phyloP scores from a whole-genome alignment of 768 basidiomycete species.

The Gelatoporia subvermispora region DNA sequence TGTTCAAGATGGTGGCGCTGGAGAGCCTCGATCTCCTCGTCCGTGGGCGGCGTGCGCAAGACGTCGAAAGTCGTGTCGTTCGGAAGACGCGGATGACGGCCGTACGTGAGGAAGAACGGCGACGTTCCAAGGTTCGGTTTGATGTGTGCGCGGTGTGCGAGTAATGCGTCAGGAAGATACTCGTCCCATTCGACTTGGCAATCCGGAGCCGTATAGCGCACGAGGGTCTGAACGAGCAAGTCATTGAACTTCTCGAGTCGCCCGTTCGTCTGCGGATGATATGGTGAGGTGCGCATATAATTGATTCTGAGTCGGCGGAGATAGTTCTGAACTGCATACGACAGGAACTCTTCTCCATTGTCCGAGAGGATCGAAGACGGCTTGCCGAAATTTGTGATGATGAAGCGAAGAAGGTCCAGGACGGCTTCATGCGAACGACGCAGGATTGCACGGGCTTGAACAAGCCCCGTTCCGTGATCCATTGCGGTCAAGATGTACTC shows the following conservation, averaged over 20 bases:
- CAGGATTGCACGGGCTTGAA: slow-evolving; percentile 5
- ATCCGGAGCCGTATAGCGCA: slow-evolving; percentile 5
- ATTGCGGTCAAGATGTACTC: slow-evolving; percentile 16
- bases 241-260: slow-evolving; percentile 3
- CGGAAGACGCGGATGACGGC: slow-evolving; percentile 13
- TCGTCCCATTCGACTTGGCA: slow-evolving; percentile 11
- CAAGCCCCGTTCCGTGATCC: slow-evolving; percentile 9
- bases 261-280: slow-evolving; percentile 6
- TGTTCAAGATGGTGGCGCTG: slow-evolving; percentile 13
- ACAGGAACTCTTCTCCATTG: slow-evolving; percentile 20
- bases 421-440: slow-evolving; percentile 2
- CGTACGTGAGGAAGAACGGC: slow-evolving; percentile 13
- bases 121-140: slow-evolving; percentile 9
- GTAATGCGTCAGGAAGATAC: slow-evolving; percentile 15
- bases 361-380: slow-evolving; percentile 15
- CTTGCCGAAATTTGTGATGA: slow-evolving; percentile 12
- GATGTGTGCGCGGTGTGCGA: slow-evolving; percentile 15
- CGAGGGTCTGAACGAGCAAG: slow-evolving; percentile 11
- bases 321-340: slow-evolving; percentile 9
- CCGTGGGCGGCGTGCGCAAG: slow-evolving; percentile 13
- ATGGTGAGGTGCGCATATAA: slow-evolving; percentile 16
- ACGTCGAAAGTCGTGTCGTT: slow-evolving; percentile 10
- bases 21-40: slow-evolving; percentile 13
- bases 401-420: slow-evolving; percentile 1
- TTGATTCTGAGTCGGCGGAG: slow-evolving; percentile 8